These are phyloP conservation scores for Pyricularia sp. DNA, from an alignment of 2,329 filamentous ascomycete genomes.

Conservation along the genomic window DNA sequence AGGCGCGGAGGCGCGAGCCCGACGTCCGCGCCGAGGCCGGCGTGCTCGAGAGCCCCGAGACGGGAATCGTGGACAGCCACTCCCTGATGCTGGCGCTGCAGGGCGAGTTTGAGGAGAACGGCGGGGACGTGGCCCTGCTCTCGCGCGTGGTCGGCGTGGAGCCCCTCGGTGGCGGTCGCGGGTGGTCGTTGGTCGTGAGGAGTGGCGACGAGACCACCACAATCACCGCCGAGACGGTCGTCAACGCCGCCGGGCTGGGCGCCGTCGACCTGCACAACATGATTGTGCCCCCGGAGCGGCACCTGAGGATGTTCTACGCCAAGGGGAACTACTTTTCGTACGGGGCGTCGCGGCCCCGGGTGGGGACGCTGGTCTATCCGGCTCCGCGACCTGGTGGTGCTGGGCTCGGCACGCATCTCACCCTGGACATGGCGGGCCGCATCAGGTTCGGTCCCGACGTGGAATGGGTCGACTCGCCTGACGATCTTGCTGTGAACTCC, in stretches of 20 bases:
- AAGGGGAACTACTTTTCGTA: slow-evolving; percentile 97
- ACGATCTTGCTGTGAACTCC: slow-evolving; percentile 55
- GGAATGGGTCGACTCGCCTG: slow-evolving; percentile 69
- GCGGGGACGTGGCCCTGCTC: slow-evolving; percentile 60
- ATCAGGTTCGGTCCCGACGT: slow-evolving; percentile 91
- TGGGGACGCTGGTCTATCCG: slow-evolving; percentile 72
- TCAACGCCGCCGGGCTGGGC: slow-evolving; percentile 77
- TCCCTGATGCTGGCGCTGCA: slow-evolving; percentile 69
- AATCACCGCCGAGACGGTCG: slow-evolving; percentile 61
- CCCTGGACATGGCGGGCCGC: slow-evolving; percentile 71
- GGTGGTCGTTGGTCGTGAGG: slow-evolving; percentile 55
- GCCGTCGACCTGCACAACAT: slow-evolving; percentile 71
- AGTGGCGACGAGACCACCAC: slow-evolving; percentile 31
- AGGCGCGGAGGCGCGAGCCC: slow-evolving; percentile 56
- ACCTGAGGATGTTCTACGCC: slow-evolving; percentile 59
- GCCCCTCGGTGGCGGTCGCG: slow-evolving; percentile 36
- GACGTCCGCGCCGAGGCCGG: slow-evolving; percentile 59
- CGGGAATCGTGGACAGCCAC: slow-evolving; percentile 85
- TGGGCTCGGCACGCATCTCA: slow-evolving; percentile 86
- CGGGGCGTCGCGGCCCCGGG: slow-evolving; percentile 44
- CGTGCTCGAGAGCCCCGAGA: slow-evolving; percentile 71
- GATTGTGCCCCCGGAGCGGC: slow-evolving; percentile 47
- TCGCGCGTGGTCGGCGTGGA: slow-evolving; percentile 51
- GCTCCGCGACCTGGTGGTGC: slow-evolving; percentile 69
- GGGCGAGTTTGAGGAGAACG: slow-evolving; percentile 61